phyloP scores from a whole-genome alignment of 2,329 filamentous ascomycete genomes.

The Diplodia sapinea region DNA sequence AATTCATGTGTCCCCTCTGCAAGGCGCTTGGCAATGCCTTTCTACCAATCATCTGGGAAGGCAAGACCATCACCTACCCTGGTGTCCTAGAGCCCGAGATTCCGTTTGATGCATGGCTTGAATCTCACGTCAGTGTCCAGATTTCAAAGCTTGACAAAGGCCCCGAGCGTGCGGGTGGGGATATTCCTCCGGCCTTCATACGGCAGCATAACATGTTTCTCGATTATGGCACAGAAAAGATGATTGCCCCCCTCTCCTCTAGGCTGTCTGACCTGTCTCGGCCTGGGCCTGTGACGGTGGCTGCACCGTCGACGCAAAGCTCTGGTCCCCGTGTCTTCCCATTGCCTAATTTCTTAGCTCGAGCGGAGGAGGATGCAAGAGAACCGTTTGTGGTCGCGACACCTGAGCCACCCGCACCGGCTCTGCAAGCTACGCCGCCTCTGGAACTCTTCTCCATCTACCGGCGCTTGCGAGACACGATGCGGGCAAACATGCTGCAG shows the following conservation, averaged over 20 bases:
- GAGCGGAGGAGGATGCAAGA: conserved; percentile 25
- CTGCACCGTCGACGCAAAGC: conserved; percentile 18
- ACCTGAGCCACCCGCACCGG: background rate
- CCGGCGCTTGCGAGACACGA: conserved; percentile 61
- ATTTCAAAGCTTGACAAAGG: conserved; percentile 58
- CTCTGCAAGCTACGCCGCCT: conserved; percentile 38
- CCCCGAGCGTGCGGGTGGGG: conserved; percentile 40
- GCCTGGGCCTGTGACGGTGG: conserved; percentile 25
- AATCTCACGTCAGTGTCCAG: conserved; percentile 59
- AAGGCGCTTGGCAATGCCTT: conserved; percentile 97
- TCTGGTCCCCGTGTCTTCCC: conserved; percentile 6
- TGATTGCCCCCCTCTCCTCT: conserved; percentile 58
- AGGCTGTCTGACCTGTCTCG: conserved; percentile 47
- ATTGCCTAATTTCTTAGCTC: conserved; percentile 8
- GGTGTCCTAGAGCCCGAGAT: conserved; percentile 66
- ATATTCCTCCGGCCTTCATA: conserved; percentile 38
- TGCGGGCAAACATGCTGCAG: conserved; percentile 57
- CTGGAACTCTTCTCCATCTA: conserved; percentile 62
- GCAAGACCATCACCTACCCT: conserved; percentile 82
- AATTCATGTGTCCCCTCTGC: conserved; percentile 96
- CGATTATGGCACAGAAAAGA: conserved; percentile 57
- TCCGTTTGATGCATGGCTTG: conserved; percentile 73
- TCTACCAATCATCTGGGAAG: conserved; percentile 93
- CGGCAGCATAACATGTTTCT: conserved; percentile 57
- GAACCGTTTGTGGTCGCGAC: conserved; percentile 18